Base-by-base conservation (phyloP, 2,329 filamentous ascomycete genomes). In the Purpureocillium takamizusanense region DNA sequence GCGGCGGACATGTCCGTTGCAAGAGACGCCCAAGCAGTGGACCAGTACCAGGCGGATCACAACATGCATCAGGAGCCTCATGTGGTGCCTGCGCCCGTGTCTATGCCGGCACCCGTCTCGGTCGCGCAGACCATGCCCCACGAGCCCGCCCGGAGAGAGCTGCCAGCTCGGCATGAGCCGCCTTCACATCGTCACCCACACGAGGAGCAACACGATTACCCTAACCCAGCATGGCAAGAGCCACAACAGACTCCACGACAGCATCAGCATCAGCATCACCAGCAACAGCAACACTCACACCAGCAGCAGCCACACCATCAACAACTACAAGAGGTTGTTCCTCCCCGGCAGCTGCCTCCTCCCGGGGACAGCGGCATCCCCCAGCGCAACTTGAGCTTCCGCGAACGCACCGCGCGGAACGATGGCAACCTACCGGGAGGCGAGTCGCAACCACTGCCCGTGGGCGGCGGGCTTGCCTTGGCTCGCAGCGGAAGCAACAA, bases 351-450 rank as follows among this genome's bases (percentile, higher is more conserved):
- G 25, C 42, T 36, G 16, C 46, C 37, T n/a, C 33, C 38, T 12
- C 49, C 53, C 17, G 45, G 49, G 18, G 44, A 47, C 7, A 52
- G 59, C 8, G 59, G 55, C 12, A 49, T 67, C 13, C 70, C 72
- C 4, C 69, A 72, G 51, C 69, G 74, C 36, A 75, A 76, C 37
- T 51, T 76, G 31, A 81, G 76, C 55, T 76, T 77, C 55, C 72
- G 74, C n/a, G 76, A 80, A 45, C 69, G 74, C 37, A 66, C 75
- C 7, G 65, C 61, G 3, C 65, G 62, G 43, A 64, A 65, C 35
- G 66, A 70, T 15, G 47, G 63, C 31, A 54, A 57, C 13, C 45
- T 62, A 9, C 56, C 62, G 3, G 55, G 50, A 18, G 53, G 51
- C 4, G 47, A 49, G 13, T 38, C 45, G 7, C 31, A 17, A 3